Evolutionary conservation across 768 basidiomycete genomes (phyloP), one percentile per base, ranked within the genome.

Genomic region (Pleurotus pulmonarius): DNA sequence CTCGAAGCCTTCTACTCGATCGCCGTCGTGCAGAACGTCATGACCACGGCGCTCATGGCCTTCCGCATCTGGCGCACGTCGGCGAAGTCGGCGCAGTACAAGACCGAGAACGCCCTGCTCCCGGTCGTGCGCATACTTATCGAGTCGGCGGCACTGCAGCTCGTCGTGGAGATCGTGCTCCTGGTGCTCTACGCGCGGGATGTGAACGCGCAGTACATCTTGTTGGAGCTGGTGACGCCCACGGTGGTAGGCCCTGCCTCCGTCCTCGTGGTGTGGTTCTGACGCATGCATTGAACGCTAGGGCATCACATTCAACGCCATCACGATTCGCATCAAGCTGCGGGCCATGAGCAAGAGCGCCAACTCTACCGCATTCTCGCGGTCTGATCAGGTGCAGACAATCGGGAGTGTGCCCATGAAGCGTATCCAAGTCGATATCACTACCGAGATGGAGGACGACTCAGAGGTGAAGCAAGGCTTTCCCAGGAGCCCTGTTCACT

Each of bases 1-100:
- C 64, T 65, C 26, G 57, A 51, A 3, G 58, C 56, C 3, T 63
- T 64, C 55, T 64, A 59, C 39, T 59, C 64, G 7, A 37, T 61
- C 20, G 61, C 63, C 1, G 60, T 65, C 3, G 60, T 51, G 0
- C 58, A 63, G 25, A 65, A 64, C 51, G 56, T 62, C 39, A 52
- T 61, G 29, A 65, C 64, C 46, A 65, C 64, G 1, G 46, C 56
- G n/a, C 46, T 65, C 0, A 65, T 64, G 63, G 56, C 63, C 15
- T 56, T 52, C n/a, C 55, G 63, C 0, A 60, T 65, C 3, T 64
- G 65, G 65, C 24, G 22, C 3, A 56, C 26, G 0, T 56, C 62
- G 20, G 26, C 26, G 13, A 15, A 60, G 16, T 58, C 63, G 1
- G n/a, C 63, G 1, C 41, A 46, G 16, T 58, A 56, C 40, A 56